Conservation (phyloP, 306 rosid genomes). For the Fragaria vesca region DNA sequence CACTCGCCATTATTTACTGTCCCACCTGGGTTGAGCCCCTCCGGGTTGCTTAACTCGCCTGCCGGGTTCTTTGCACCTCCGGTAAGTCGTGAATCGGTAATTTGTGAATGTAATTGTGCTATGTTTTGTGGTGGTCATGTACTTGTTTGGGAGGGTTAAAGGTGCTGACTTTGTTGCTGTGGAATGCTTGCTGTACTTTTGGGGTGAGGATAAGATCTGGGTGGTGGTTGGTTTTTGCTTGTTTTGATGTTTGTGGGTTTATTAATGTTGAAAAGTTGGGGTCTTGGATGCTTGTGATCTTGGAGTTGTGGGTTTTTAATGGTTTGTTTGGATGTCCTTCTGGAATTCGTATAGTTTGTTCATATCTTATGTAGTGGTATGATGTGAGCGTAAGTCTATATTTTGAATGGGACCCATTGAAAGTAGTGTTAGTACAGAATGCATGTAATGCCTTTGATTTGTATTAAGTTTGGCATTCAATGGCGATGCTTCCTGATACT, state of each 20-base stretch:
- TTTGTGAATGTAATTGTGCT: constrained; percentile 3
- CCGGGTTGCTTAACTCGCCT: constrained; percentile 91
- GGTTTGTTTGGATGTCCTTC: constrained; percentile 1
- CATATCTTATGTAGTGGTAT: neutral
- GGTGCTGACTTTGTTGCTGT: neutral
- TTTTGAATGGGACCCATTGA: neutral
- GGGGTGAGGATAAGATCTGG: constrained; percentile 5
- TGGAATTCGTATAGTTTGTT: constrained; percentile 1
- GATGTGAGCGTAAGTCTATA: neutral
- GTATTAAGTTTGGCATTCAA: neutral
- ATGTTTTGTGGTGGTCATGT: neutral
- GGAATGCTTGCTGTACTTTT: neutral
- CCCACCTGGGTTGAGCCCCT: constrained; percentile 84
- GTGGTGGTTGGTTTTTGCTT: constrained; percentile 10
- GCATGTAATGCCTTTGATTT: neutral
- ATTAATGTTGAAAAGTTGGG: neutral
- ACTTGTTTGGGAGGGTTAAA: neutral
- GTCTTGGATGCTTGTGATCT: constrained; percentile 10
- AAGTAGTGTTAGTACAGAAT: neutral
- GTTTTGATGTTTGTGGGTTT: neutral
- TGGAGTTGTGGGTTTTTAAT: neutral
- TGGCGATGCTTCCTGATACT: neutral
- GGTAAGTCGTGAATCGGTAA: constrained; percentile 40
- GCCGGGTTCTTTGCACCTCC: constrained; percentile 76
- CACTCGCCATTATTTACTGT: constrained; percentile 73